Evolutionary conservation across 2,329 filamentous ascomycete genomes (phyloP).

Genomic region (Camillea tinctor): DNA sequence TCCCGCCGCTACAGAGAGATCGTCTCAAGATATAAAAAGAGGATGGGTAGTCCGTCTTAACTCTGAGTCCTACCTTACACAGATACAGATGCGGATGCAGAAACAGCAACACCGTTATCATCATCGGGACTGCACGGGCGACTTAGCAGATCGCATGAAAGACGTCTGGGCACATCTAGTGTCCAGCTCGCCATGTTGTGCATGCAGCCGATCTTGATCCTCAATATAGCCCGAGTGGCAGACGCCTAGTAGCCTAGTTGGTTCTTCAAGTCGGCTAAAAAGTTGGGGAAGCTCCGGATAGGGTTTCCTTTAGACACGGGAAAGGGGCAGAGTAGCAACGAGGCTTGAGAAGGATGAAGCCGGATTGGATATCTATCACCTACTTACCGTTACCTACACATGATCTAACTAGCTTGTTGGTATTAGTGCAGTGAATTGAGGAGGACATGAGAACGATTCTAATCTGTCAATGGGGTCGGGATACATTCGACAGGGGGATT

Average conservation of each 20-base stretch:
- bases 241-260: no score
- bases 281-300: not conserved
- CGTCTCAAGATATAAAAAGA: conserved; percentile 9
- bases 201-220: not conserved
- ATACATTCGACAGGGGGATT: no score
- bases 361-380: no score
- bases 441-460: no score
- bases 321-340: no score
- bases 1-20: not conserved
- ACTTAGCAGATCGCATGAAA: not conserved
- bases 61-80: not conserved
- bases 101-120: not conserved
- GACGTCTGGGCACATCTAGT: not conserved
- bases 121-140: not conserved
- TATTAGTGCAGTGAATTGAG: no score
- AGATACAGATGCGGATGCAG: not conserved
- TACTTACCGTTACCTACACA: no score
- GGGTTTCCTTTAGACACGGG: not conserved
- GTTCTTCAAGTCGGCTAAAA: not conserved
- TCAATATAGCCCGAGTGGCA: not conserved
- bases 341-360: no score
- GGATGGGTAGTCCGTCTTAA: not conserved
- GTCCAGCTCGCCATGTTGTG: not conserved
- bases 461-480: no score
- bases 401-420: no score